Conservation (phyloP, 1,139 yeast genomes). For the Geotrichum siamense region DNA sequence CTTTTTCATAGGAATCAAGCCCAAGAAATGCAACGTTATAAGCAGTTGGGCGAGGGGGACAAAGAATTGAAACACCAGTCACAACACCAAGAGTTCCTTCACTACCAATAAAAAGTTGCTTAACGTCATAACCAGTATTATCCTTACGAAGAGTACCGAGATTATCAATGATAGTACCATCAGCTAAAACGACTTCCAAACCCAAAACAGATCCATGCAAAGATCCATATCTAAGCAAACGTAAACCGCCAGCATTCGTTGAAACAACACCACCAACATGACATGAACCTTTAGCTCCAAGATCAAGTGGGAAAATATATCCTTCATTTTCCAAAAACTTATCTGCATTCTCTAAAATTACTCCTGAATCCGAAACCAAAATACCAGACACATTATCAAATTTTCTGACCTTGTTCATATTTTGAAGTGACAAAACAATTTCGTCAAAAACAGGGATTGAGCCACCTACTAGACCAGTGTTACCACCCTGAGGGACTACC, state of each 20-base stretch:
- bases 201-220: slow-evolving; percentile 91
- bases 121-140: slow-evolving; percentile 88
- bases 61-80: slow-evolving; percentile 81
- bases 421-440: slow-evolving; percentile 61
- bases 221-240: slow-evolving; percentile 84
- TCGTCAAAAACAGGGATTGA: slow-evolving; percentile 92
- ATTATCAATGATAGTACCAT: slow-evolving; percentile 75
- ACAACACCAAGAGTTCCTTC: slow-evolving; percentile 90
- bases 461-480: slow-evolving; percentile 95
- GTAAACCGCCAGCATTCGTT: slow-evolving; percentile 92
- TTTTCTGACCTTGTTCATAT: slow-evolving; percentile 69
- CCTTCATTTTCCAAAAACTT: slow-evolving; percentile 69
- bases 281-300: slow-evolving; percentile 97
- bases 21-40: slow-evolving; percentile 88
- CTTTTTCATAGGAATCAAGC: slow-evolving; percentile 70
- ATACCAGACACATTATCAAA: slow-evolving; percentile 83
- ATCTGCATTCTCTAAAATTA: slow-evolving; percentile 82
- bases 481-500: slow-evolving; percentile 95
- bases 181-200: slow-evolving; percentile 82
- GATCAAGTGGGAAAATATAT: slow-evolving; percentile 85
- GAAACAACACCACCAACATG: slow-evolving; percentile 95
- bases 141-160: slow-evolving; percentile 83
- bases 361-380: slow-evolving; percentile 84
- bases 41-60: slow-evolving; percentile 88
- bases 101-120: slow-evolving; percentile 85